phyloP scores from a whole-genome alignment of 257 asterid species.

The Paraleonurus japonicus region DNA sequence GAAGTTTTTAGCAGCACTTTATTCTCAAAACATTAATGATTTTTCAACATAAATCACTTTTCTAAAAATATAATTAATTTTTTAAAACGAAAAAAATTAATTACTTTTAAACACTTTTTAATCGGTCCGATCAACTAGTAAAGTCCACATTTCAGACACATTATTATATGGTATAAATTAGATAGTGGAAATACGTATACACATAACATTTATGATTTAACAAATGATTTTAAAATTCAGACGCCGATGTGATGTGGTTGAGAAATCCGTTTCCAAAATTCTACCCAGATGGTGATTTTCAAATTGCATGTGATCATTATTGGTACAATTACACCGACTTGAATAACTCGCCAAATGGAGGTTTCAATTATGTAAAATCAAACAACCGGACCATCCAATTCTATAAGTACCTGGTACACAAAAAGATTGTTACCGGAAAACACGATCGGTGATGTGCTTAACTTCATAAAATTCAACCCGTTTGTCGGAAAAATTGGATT shows the following conservation, averaged over 20 bases:
- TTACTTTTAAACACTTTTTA: no score
- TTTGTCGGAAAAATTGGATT: conserved; percentile 36
- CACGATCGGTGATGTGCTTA: conserved; percentile 68
- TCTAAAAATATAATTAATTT: no score
- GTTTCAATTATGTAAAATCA: conserved; percentile 40
- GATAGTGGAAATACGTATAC: no score
- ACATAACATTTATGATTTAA: neutral
- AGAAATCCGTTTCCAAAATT: conserved; percentile 57
- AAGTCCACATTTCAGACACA: no score
- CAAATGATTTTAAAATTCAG: conserved; percentile 24
- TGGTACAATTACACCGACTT: conserved; percentile 32
- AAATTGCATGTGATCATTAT: conserved; percentile 60
- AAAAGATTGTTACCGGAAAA: conserved; percentile 42
- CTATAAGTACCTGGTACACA: no score
- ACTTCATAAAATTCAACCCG: conserved; percentile 40
- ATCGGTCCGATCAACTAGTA: no score
- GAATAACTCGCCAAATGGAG: conserved; percentile 56
- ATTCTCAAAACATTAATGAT: no score
- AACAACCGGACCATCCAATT: no score
- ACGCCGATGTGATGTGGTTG: conserved; percentile 70
- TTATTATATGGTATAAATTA: no score
- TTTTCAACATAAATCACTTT: no score
- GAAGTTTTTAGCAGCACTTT: no score
- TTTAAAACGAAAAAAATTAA: no score
- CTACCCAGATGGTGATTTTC: conserved; percentile 48